Conservation (phyloP, 208 protist genomes). For the Acanthamoeba comandoni region DNA sequence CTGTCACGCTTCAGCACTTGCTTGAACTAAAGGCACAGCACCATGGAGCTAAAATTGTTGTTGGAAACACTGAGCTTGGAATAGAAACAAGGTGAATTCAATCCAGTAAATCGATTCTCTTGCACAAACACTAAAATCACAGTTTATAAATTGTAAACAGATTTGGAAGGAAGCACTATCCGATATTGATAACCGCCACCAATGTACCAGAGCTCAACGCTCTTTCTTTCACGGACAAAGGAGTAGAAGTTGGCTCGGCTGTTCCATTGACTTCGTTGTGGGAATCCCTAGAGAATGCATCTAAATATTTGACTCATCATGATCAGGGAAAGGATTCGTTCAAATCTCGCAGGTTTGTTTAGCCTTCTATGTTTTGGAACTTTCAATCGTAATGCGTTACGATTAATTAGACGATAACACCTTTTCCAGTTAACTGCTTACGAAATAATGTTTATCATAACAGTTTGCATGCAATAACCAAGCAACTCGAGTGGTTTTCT, state of each 20-base stretch:
- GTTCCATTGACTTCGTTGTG: slow-evolving; percentile 80
- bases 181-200: slow-evolving; percentile 79
- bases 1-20: slow-evolving; percentile 81
- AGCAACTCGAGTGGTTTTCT: slow-evolving; percentile 87
- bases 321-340: slow-evolving; percentile 54
- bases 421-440: no score
- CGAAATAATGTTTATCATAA: no score
- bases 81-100: slow-evolving; percentile 88
- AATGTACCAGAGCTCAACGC: slow-evolving; percentile 82
- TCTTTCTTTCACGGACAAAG: slow-evolving; percentile 53
- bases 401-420: no score
- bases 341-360: slow-evolving; percentile 10
- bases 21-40: slow-evolving; percentile 80
- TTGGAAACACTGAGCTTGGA: slow-evolving; percentile 89
- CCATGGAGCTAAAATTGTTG: slow-evolving; percentile 82
- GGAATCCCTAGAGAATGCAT: slow-evolving; percentile 21
- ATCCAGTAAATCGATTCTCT: no score
- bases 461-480: slow-evolving; percentile 42
- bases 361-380: neutral
- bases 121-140: no score
- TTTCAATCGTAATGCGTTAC: neutral
- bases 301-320: neutral
- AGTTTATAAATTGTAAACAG: neutral
- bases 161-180: slow-evolving; percentile 62
- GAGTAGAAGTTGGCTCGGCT: slow-evolving; percentile 76